Percentiles rank a stretch among this genome's conserved stretches.
Evolutionary conservation across 345 rosid genomes (phyloP).

Genomic region (Corchorus capsularis): DNA sequence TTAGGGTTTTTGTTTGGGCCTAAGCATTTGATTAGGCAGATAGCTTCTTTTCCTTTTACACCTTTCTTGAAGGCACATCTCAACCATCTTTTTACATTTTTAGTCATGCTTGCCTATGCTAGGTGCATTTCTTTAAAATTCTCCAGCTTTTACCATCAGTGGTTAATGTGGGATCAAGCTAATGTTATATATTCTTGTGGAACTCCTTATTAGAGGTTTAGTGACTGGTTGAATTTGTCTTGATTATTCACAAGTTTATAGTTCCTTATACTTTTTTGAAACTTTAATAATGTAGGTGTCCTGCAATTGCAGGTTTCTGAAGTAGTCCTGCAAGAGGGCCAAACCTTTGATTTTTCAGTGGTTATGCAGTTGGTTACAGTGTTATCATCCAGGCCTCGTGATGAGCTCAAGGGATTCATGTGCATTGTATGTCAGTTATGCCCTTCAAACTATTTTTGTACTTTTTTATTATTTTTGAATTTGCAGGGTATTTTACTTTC

Average conservation of each 20-base stretch:
- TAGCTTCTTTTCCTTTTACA: neutral
- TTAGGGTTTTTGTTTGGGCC: neutral
- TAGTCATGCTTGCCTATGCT: neutral
- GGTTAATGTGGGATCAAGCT: constrained; percentile 6
- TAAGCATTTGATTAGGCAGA: neutral
- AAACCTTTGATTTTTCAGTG: constrained; percentile 67
- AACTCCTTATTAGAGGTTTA: neutral
- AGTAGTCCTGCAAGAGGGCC: constrained; percentile 68
- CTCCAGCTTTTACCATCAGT: neutral
- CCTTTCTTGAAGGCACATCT: neutral
- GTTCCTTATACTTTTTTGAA: constrained; percentile 8
- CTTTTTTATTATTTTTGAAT: constrained; percentile 18
- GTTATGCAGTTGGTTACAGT: constrained; percentile 78
- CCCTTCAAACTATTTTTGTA: constrained; percentile 11
- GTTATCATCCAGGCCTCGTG: constrained; percentile 57
- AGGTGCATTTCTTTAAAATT: neutral
- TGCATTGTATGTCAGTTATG: constrained; percentile 67
- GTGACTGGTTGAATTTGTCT: constrained; percentile 6
- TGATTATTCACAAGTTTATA: constrained; percentile 6
- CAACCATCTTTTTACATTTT: neutral
- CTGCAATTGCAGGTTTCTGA: constrained; percentile 74
- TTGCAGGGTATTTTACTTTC: neutral
- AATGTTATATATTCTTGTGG: neutral
- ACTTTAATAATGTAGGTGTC: constrained; percentile 41
- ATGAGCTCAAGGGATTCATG: constrained; percentile 73